Evolutionary conservation across 768 basidiomycete species (phyloP), one percentile per base, ranked within the genome.

Genomic region (Trametes coccinea): DNA sequence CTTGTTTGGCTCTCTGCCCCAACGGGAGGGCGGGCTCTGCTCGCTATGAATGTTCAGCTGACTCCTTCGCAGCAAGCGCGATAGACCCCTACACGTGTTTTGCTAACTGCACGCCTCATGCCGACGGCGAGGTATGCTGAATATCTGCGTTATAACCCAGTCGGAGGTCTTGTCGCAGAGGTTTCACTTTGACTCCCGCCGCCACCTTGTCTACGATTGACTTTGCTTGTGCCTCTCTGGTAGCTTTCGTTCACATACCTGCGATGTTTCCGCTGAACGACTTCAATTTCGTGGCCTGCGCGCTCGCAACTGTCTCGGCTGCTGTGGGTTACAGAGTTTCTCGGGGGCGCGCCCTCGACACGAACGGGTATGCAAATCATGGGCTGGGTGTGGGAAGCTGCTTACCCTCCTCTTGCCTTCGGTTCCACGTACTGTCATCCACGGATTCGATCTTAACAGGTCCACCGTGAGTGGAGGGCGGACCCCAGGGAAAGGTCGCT

Each of bases 261-360:
- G 22, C 47, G 43, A 72, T 70, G 69, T 67, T 70, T 37, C 69
- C 63, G 3, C 49, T 70, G 49, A 66, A 67, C 61, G 69, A 72
- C 56, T 67, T 70, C 62, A 69, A 70, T 48, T 30, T 70, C 57
- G 65, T 70, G 4, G 67, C 65, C 17, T 65, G 68, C 59, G 71
- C 71, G 13, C 54, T 70, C 17, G 71, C 71, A 3, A 72, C 69
- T 4, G 43, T 70, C 46, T 69, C 71, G 34, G 69, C 69, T 11
- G 71, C 69, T 13, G 67, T 70, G 17, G 71, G 71, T 31, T 70
- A 70, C 60, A 55, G 56, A 27, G 59, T 66, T 33, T 60, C 67
- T 13, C 63, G 63, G 30, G 56, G 46, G 40, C 62, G 64, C 17
- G 45, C 41, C 29, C 66, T 59, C 11, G 60, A 27, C 29, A 30